Evolutionary conservation across 306 rosid species (phyloP), one percentile per base, ranked within the genome.

Genomic region (Trichosanthes cucumerina): DNA sequence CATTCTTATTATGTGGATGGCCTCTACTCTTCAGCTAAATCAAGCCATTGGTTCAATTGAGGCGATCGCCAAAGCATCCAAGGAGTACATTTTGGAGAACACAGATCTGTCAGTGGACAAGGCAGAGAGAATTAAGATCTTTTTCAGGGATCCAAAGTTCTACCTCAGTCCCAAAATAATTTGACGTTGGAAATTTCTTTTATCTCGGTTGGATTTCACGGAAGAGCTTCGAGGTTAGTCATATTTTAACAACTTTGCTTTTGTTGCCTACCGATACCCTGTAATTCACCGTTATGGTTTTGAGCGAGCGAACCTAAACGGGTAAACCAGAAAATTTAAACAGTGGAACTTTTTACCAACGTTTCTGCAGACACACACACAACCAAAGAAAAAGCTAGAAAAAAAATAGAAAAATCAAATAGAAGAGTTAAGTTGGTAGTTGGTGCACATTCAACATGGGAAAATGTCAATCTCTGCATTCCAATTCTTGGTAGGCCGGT

Each of bases 31-130:
- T 69, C 82, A 92, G 98, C 95, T 94, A 60, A 84, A 82, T 83
- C 98, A 94, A 84, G 93, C 97, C 52, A 81, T 94, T 50, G 98
- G 98, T 57, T 92, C 97, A 76, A 86, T 94, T 78, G 95, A 90
- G 88, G 96, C 91, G 79, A 87, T 90, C 66, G 93, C 93, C 58
- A 90, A 88, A 84, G 93, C 91, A 54, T 90, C 96, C 12, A 89
- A 85, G 88, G 95, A 84, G 78, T 80, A 88, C 39, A 86, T 90
- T 82, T 84, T 94, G 71, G 95, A 87, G 83, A 94, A 88, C 87
- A 90, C 98, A 7, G 96, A 94, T 82, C 97, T 94, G 81, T 89
- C 97, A 36, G 86, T 86, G 43, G 92, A 92, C 68, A 92, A 94
- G 90, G 97, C 95, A 43, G 91, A 87, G 80, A 77, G 76, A 34